phyloP scores from a whole-genome alignment of 2,329 filamentous ascomycete genomes.

The Bipolaris zeicola region DNA sequence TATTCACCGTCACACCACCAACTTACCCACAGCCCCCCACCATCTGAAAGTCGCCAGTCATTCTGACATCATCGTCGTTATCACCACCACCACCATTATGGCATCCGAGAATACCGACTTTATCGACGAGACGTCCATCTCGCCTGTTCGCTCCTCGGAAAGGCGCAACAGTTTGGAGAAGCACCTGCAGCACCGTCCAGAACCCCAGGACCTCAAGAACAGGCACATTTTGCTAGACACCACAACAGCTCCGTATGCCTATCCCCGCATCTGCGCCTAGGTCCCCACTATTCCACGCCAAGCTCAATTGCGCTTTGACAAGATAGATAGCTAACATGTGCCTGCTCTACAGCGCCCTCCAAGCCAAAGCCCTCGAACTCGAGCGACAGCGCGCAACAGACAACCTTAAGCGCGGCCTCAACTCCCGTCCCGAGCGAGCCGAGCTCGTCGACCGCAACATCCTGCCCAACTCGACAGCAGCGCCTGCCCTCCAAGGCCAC shows the following conservation, averaged over 20 bases:
- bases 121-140: slow-evolving; percentile 51
- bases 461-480: slow-evolving; percentile 76
- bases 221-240: slow-evolving; percentile 71
- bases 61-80: slow-evolving; percentile 5
- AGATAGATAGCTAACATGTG: slow-evolving; percentile 1
- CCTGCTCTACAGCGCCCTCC: slow-evolving; percentile 58
- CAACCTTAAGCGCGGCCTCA: slow-evolving; percentile 67
- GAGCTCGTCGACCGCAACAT: slow-evolving; percentile 87
- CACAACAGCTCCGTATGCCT: slow-evolving; percentile 66
- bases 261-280: background rate
- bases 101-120: slow-evolving; percentile 29
- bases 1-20: slow-evolving; percentile 1
- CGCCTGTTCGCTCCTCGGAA: slow-evolving; percentile 58
- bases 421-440: slow-evolving; percentile 69
- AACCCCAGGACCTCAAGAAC: slow-evolving; percentile 68
- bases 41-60: slow-evolving; percentile 14
- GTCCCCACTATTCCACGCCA: too few species aligned
- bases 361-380: slow-evolving; percentile 66
- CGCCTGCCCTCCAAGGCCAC: slow-evolving; percentile 77
- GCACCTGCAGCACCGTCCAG: slow-evolving; percentile 56
- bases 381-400: slow-evolving; percentile 68
- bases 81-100: slow-evolving; percentile 24
- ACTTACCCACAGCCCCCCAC: background rate
- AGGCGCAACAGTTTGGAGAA: slow-evolving; percentile 62
- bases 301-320: too few species aligned